These are phyloP conservation scores for Cutaneotrichosporon sp. DNA, from an alignment of 1,284 basidiomycete genomes.

Conservation along the genomic window DNA sequence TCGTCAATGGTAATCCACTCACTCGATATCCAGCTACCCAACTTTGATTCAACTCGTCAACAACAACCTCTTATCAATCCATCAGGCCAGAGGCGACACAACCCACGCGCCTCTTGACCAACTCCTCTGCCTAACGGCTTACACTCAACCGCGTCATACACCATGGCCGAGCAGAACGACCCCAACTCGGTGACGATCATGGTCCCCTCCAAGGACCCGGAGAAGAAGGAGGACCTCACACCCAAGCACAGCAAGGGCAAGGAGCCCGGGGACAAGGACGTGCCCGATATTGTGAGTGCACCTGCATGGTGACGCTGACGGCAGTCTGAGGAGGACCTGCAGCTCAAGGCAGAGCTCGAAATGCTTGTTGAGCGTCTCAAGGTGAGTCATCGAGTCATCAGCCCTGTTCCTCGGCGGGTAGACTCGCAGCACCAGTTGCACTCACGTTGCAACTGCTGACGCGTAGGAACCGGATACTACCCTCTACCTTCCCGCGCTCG, in stretches of 20 bases:
- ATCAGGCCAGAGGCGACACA: background rate
- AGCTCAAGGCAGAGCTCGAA: slow-evolving; percentile 92
- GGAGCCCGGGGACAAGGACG: slow-evolving; percentile 56
- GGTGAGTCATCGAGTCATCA: slow-evolving; percentile 55
- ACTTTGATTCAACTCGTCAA: background rate
- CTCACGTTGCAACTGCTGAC: slow-evolving; percentile 15
- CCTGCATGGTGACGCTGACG: slow-evolving; percentile 17
- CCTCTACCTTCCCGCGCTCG: slow-evolving; percentile 86
- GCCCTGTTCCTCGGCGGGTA: too few relatives aligned
- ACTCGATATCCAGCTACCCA: too few relatives aligned
- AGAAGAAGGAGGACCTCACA: slow-evolving; percentile 53
- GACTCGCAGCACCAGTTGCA: background rate
- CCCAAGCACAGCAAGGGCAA: slow-evolving; percentile 54
- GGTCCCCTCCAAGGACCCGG: slow-evolving; percentile 55
- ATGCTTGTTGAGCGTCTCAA: slow-evolving; percentile 95
- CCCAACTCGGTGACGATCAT: slow-evolving; percentile 45
- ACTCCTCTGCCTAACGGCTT: background rate
- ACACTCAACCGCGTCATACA: slow-evolving; percentile 1
- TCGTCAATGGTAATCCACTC: background rate
- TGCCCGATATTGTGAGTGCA: slow-evolving; percentile 76
- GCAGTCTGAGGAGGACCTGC: slow-evolving; percentile 91
- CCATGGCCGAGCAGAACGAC: slow-evolving; percentile 33
- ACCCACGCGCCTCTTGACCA: background rate
- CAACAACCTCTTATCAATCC: background rate
- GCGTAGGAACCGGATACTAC: slow-evolving; percentile 78